Percentiles rank a stretch among this genome's conserved stretches.
phyloP scores from a whole-genome alignment of 345 rosid genomes.

The Lepidium africanum region DNA sequence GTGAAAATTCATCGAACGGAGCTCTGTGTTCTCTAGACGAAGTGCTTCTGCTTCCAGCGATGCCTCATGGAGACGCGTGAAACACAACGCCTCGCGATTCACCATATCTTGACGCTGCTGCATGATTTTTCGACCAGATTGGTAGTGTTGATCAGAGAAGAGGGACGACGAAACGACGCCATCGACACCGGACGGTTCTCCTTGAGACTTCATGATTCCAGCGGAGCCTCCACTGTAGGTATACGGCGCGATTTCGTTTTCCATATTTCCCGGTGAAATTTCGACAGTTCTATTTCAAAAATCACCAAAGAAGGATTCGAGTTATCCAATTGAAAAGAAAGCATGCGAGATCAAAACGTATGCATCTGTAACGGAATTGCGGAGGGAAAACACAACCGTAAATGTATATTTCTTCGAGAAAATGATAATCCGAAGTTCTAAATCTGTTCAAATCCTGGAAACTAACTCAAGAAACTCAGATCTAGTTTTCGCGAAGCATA shows the following conservation, averaged over 20 bases:
- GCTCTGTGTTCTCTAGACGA: constrained; percentile 54
- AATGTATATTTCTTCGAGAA: not conserved
- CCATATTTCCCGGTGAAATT: constrained; percentile 5
- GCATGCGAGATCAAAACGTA: not conserved
- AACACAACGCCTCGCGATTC: constrained; percentile 64
- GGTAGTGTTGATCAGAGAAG: constrained; percentile 35
- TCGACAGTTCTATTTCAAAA: not conserved
- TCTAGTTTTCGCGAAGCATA: not conserved
- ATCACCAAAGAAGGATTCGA: not conserved
- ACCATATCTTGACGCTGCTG: constrained; percentile 53
- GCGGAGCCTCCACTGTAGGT: constrained; percentile 11
- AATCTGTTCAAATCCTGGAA: not conserved
- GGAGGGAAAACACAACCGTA: not conserved
- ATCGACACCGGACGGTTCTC: constrained; percentile 1
- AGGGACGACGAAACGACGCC: constrained; percentile 12
- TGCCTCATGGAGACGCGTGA: constrained; percentile 49
- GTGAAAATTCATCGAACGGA: constrained; percentile 51
- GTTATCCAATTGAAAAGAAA: not conserved
- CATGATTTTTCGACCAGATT: constrained; percentile 30
- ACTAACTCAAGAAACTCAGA: not conserved
- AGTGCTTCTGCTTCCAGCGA: constrained; percentile 47
- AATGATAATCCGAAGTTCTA: not conserved
- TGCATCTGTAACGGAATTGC: not conserved
- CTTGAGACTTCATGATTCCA: constrained; percentile 1
- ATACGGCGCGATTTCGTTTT: constrained; percentile 38